phyloP scores from a whole-genome alignment of 176 grass and related monocot species.

The Avena atlantica region DNA sequence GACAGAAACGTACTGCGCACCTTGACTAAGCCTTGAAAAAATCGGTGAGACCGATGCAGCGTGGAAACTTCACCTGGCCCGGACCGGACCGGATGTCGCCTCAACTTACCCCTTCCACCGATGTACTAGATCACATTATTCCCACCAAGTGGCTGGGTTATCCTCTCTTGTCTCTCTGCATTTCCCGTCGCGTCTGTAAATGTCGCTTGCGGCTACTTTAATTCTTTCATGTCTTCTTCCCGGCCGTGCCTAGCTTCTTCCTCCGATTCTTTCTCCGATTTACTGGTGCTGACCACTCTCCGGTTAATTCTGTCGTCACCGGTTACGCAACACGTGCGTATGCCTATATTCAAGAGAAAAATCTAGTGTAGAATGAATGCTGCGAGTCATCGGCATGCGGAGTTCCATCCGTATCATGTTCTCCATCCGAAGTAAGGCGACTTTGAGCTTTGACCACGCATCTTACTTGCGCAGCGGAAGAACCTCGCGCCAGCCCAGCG shows the following conservation, averaged over 20 bases:
- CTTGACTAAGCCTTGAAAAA: conserved; percentile 37
- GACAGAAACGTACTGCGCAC: conserved; percentile 15
- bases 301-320: not conserved
- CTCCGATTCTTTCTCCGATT: not conserved
- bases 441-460: conserved; percentile 4
- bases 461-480: not conserved
- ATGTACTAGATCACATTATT: not conserved
- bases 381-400: not conserved
- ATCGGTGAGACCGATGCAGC: not conserved
- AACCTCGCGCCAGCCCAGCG: not conserved
- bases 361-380: not conserved
- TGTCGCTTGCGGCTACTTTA: not conserved
- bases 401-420: not conserved
- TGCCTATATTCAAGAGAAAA: not conserved
- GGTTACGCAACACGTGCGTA: not conserved
- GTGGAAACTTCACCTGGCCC: conserved; percentile 5
- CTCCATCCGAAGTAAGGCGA: not conserved
- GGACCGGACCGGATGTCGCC: not conserved
- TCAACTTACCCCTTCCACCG: not conserved
- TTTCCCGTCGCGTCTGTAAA: not conserved
- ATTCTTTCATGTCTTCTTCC: conserved; percentile 3
- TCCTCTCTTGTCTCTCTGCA: not conserved
- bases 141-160: not conserved
- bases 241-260: not conserved
- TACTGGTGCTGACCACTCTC: not conserved